These are phyloP conservation scores for Urtica urens DNA, from an alignment of 306 rosid genomes.

Conservation along the genomic window DNA sequence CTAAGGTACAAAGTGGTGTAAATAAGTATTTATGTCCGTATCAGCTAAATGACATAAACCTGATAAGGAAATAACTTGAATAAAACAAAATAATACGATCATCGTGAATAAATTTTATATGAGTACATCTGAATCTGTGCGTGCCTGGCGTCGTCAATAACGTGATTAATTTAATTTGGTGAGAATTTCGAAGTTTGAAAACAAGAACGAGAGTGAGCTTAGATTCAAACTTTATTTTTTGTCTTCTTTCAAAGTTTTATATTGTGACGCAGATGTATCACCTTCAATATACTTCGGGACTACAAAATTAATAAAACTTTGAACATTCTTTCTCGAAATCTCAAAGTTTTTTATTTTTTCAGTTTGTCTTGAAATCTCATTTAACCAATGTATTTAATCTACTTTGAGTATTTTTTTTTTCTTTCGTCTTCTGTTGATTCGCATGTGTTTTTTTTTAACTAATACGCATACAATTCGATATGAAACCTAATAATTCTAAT, in stretches of 20 bases:
- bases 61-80: slow-evolving; percentile 1
- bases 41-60: background rate
- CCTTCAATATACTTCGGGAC: background rate
- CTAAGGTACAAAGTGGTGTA: no score
- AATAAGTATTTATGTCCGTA: no score
- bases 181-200: slow-evolving; percentile 8
- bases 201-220: background rate
- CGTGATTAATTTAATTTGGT: background rate
- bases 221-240: background rate
- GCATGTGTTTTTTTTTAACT: no score
- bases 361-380: background rate
- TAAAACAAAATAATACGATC: background rate
- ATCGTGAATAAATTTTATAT: background rate
- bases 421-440: no score
- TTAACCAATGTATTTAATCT: no score
- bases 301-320: no score
- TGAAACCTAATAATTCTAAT: no score
- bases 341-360: no score
- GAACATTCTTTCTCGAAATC: background rate
- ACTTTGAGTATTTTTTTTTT: background rate
- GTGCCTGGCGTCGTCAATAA: background rate
- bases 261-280: background rate
- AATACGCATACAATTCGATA: no score
- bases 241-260: no score
- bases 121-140: background rate